Percentiles rank a stretch among this genome's conserved stretches.
phyloP scores from a whole-genome alignment of 768 basidiomycete species.

The Tricholoma flavovirens region DNA sequence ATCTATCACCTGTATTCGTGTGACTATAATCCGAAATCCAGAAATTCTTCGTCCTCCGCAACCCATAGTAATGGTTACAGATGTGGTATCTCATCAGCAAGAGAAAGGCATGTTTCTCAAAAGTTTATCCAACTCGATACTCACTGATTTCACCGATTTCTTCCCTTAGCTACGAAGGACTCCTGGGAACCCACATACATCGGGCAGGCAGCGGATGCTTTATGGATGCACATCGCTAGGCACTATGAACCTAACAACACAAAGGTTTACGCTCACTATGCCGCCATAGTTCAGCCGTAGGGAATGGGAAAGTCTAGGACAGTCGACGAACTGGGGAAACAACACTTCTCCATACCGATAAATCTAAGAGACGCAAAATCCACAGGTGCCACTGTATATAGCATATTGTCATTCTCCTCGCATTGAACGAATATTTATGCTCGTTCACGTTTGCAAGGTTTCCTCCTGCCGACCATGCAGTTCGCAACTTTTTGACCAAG shows the following conservation, averaged over 20 bases:
- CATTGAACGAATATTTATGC: neutral
- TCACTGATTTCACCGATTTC: neutral
- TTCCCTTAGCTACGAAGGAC: neutral
- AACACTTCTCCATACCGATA: conserved; percentile 11
- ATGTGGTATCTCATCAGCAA: neutral
- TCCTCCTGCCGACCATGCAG: neutral
- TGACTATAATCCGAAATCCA: no score
- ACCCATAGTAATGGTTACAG: no score
- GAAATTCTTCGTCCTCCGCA: no score
- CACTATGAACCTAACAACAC: neutral
- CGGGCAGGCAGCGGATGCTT: neutral
- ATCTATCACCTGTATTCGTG: neutral
- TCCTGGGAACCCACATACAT: neutral
- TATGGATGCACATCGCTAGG: neutral
- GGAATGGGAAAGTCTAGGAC: no score
- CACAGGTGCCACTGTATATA: neutral
- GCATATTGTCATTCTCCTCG: neutral
- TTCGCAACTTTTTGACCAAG: neutral
- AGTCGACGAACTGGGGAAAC: neutral
- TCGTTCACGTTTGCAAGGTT: neutral
- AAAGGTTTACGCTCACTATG: neutral
- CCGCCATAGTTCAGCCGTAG: conserved; percentile 5
- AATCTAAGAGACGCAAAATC: conserved; percentile 7
- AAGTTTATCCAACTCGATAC: neutral
- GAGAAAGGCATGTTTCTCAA: neutral